These are phyloP conservation scores for Plantago coronopus DNA, from an alignment of 305 asterid genomes.

Conservation along the genomic window DNA sequence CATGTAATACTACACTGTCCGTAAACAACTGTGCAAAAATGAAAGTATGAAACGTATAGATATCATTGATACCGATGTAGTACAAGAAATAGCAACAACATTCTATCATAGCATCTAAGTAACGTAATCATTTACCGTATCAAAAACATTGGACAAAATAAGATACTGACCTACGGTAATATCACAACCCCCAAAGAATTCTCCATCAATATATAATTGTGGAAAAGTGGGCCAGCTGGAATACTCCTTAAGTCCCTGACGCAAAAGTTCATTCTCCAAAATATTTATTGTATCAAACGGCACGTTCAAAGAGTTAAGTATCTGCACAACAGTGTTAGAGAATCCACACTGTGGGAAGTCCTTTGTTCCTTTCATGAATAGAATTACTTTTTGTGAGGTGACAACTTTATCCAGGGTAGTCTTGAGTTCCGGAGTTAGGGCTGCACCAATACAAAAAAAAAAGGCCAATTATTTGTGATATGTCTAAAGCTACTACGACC, in stretches of 20 bases:
- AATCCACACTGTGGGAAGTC: constrained; percentile 95
- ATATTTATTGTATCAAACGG: constrained; percentile 78
- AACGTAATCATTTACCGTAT: not conserved
- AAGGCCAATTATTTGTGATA: not conserved
- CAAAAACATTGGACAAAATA: not conserved
- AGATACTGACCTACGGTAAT: constrained; percentile 58
- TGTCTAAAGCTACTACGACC: not conserved
- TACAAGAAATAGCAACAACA: too few relatives aligned
- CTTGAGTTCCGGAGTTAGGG: constrained; percentile 70
- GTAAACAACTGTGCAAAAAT: too few relatives aligned
- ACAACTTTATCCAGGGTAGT: constrained; percentile 80
- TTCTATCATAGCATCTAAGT: not conserved
- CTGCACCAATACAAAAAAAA: constrained; percentile 32
- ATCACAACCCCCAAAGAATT: constrained; percentile 95
- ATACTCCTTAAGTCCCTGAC: constrained; percentile 85
- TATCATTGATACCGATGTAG: too few relatives aligned
- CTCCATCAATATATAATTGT: constrained; percentile 86
- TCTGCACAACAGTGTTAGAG: constrained; percentile 82
- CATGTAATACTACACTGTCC: too few relatives aligned
- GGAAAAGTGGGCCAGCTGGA: constrained; percentile 98
- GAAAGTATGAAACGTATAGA: too few relatives aligned
- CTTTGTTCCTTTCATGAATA: constrained; percentile 91
- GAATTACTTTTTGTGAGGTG: constrained; percentile 60
- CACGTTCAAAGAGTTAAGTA: constrained; percentile 57
- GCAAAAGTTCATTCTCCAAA: constrained; percentile 73